These are phyloP conservation scores for Apostasia shenzhenica DNA, from an alignment of 106 monocot genomes.

Conservation along the genomic window DNA sequence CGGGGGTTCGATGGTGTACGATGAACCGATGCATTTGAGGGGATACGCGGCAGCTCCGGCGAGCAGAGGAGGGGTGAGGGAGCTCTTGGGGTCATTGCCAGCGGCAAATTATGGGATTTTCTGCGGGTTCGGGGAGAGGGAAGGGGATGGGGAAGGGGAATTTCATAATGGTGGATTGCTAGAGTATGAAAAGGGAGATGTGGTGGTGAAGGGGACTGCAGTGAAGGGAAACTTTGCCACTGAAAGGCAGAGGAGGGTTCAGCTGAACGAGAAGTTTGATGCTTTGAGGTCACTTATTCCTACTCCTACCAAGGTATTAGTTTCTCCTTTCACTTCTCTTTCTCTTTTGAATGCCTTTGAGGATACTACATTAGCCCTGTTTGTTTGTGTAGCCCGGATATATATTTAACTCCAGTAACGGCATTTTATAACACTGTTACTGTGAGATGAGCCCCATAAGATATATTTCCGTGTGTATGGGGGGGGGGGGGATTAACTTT, in stretches of 20 bases:
- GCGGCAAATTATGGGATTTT: conserved; percentile 32
- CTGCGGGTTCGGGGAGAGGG: neutral
- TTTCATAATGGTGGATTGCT: conserved; percentile 31
- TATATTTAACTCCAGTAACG: too few relatives aligned
- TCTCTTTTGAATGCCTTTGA: too few relatives aligned
- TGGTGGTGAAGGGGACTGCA: conserved; percentile 18
- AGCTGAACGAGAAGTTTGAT: conserved; percentile 20
- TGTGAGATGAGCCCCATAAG: too few relatives aligned
- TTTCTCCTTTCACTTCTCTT: too few relatives aligned
- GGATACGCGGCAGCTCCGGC: conserved; percentile 10
- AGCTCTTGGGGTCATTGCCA: conserved; percentile 21
- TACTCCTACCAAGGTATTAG: conserved; percentile 4
- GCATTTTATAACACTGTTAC: too few relatives aligned
- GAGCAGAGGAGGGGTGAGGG: conserved; percentile 13
- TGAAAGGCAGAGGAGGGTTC: conserved; percentile 29
- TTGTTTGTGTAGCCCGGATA: too few relatives aligned
- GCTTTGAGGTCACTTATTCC: conserved; percentile 7
- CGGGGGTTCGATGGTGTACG: conserved; percentile 9
- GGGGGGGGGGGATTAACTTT: too few relatives aligned
- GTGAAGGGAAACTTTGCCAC: conserved; percentile 26
- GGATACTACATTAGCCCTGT: too few relatives aligned
- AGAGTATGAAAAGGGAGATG: conserved; percentile 44
- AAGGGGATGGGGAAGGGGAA: conserved; percentile 1
- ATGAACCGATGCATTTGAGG: conserved; percentile 16
- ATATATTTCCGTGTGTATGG: too few relatives aligned